Base-by-base conservation (phyloP, 306 rosid genomes). In the Macrotyloma uniflorum region DNA sequence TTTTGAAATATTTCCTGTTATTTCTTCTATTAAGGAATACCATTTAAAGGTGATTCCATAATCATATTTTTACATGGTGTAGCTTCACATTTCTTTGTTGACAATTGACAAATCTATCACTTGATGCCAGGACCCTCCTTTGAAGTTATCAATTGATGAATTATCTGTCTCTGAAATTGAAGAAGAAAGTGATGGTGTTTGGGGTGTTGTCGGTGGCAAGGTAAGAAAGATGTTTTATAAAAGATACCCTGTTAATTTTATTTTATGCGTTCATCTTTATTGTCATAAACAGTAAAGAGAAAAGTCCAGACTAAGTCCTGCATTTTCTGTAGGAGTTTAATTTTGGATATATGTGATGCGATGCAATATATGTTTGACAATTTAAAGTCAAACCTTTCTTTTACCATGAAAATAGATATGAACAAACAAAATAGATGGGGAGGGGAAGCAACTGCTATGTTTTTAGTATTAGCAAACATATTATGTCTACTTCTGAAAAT, bases 151-250 rank as follows among this genome's bases (percentile, higher is more conserved):
- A 53, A 83, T 95, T 28, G 98, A 92, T 87, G 90, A 87, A 80
- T 87, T 90, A 55, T 91, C 95, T 42, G 74, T 89, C 69, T 83
- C 88, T 78, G 98, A 91, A 80, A 89, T 92, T 79, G 98, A 91
- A 85, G 97, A 85, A 79, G 91, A 86, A 68, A 77, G 78, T 67
- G 97, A 88, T 71, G 98, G 97, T 54, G 63, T 89, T 83, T 95
- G 98, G 98, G 85, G 91, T 82, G 88, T 95, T 76, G 92, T 95
- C 79, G 98, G 97, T 72, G 97, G 98, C 79, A 92, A 94, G 97
- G 98, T 94, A 64, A 74, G 92, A 66, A 68, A 83, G 47, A 76
- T 63, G 11, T 75, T 87, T 75, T 46, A 22, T 26, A 19, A 11
- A 55, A 2, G 68, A 59, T 74, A 67, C 69, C 79, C 16, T 82